Conservation (phyloP, 352 stramenopile species). For the Globisporangium parvum region DNA sequence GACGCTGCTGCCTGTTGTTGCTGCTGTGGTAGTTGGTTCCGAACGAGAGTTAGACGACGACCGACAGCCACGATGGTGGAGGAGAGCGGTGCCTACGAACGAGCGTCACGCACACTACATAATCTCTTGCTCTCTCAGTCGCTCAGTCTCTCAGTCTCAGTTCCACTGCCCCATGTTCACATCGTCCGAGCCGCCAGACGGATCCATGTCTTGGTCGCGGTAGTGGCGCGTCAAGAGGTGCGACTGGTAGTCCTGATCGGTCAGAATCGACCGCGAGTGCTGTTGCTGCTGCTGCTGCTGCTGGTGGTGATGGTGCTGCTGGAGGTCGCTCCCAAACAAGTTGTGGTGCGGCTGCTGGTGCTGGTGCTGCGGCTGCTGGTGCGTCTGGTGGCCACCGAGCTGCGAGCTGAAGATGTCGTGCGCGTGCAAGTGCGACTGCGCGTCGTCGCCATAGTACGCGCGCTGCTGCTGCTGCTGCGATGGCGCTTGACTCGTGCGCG, state of each 20-base stretch:
- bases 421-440: conserved; percentile 29
- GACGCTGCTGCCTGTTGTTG: too few species aligned
- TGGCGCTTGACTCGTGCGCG: conserved; percentile 9
- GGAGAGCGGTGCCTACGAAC: not conserved
- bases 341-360: conserved; percentile 36
- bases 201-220: conserved; percentile 50
- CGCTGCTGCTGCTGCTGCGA: conserved; percentile 15
- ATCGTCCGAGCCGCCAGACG: conserved; percentile 34
- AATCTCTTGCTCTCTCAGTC: not conserved
- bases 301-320: conserved; percentile 20
- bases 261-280: conserved; percentile 27
- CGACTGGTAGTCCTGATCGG: conserved; percentile 42
- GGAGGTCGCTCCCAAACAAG: conserved; percentile 11
- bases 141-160: conserved; percentile 8
- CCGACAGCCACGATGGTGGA: too few species aligned
- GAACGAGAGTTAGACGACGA: too few species aligned
- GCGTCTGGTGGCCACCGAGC: conserved; percentile 27
- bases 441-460: conserved; percentile 40
- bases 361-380: conserved; percentile 32
- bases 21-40: too few species aligned
- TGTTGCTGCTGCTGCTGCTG: conserved; percentile 31
- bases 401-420: conserved; percentile 51
- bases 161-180: conserved; percentile 64
- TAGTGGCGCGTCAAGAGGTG: conserved; percentile 35
- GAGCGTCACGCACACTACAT: not conserved